Conservation (phyloP, 1,284 basidiomycete species). For the Cutaneotrichosporon curvatum region DNA sequence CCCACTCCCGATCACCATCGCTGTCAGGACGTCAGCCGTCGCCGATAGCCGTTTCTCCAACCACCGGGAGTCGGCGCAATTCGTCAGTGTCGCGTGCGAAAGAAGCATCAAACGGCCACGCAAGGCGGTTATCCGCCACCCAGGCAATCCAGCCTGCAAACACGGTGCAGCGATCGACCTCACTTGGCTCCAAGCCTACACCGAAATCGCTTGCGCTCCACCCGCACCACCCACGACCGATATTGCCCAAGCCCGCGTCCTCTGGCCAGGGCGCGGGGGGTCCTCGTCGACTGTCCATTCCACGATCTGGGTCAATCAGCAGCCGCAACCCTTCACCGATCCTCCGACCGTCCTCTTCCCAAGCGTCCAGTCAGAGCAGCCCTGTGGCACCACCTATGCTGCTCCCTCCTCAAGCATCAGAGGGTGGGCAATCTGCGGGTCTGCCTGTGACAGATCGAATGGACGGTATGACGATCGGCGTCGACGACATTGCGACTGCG, state of each 20-base stretch:
- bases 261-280: not conserved
- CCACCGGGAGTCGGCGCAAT: constrained; percentile 2
- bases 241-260: constrained; percentile 26
- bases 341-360: constrained; percentile 6
- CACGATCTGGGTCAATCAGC: constrained; percentile 6
- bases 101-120: constrained; percentile 8
- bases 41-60: constrained; percentile 8
- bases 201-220: constrained; percentile 31
- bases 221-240: constrained; percentile 25
- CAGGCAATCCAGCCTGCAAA: constrained; percentile 22
- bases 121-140: constrained; percentile 22
- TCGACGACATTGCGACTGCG: constrained; percentile 16
- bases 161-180: constrained; percentile 20
- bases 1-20: not conserved
- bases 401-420: not conserved
- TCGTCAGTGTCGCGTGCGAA: constrained; percentile 18
- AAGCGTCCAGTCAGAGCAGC: constrained; percentile 14
- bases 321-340: constrained; percentile 14
- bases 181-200: constrained; percentile 24
- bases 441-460: not conserved
- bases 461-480: constrained; percentile 13
- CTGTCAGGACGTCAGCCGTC: constrained; percentile 3
- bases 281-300: constrained; percentile 7
- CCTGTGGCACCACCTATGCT: not conserved
- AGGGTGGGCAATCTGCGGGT: not conserved